Evolutionary conservation across 768 basidiomycete species (phyloP), one percentile per base, ranked within the genome.

Genomic region (Rossbeevera mucosa): DNA sequence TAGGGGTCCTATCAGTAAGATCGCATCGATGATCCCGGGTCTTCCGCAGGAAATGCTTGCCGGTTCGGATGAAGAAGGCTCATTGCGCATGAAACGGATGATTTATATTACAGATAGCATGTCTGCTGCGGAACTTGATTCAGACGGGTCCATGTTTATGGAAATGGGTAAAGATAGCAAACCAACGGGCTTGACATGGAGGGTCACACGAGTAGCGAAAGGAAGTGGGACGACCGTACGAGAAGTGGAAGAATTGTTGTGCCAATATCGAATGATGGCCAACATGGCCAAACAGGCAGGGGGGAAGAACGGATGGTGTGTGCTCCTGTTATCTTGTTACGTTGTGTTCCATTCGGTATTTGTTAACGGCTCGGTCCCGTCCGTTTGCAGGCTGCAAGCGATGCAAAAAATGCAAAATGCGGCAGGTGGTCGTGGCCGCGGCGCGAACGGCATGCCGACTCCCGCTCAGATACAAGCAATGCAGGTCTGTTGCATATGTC

Each of bases 101-200:
- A 91, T 97, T 61, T 98, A 88, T 73, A 98, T 99, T 64, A 96
- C 93, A 11, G 96, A 99, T 69, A 92, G 91, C 64, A 99, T 99
- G 96, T 91, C 91, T 45, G 83, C 89, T 30, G 71, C 72, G 50
- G 96, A 99, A 70, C 81, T 99, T 48, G 93, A 99, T 72, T 95
- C 92, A 5, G 96, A 99, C 66, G 96, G 96, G 4, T 75, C 85
- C 33, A 80, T 84, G 25, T 99, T 99, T 72, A 87, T 94, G 84
- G 86, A 89, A 61, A 72, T 76, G 55, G 84, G 80, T 20, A 90
- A 88, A 68, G 88, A 92, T 59, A 86, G 88, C 14, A 92, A 90
- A 65, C 89, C 91, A 4, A 73, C 78, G 7, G 88, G 83, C n/a
- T 73, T 97, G 56, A 96, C 94, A 58, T 90, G 87, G 85, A 81